Evolutionary conservation across 345 rosid genomes (phyloP).

Genomic region (Populus davidiana): DNA sequence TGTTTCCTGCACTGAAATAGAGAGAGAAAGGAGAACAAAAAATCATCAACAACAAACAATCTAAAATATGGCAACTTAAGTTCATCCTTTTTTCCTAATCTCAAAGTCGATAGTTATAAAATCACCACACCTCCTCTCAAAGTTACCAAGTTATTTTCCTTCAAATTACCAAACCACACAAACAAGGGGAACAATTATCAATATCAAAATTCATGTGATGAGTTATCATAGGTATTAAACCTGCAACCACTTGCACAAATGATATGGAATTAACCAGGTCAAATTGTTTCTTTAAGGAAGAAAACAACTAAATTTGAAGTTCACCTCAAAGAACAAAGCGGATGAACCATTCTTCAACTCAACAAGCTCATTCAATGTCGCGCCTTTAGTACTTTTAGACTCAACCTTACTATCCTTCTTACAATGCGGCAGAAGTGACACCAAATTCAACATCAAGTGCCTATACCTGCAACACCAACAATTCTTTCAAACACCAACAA

Average conservation of each 20-base stretch:
- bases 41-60: background rate
- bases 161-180: background rate
- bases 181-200: background rate
- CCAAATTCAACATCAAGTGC: conserved; percentile 93
- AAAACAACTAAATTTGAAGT: background rate
- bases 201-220: background rate
- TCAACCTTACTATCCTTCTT: conserved; percentile 96
- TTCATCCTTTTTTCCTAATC: background rate
- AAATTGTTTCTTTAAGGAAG: background rate
- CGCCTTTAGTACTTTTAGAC: conserved; percentile 69
- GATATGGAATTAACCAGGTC: background rate
- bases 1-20: conserved; percentile 83
- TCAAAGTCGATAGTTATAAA: background rate
- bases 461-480: conserved; percentile 52
- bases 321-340: conserved; percentile 85
- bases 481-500: background rate
- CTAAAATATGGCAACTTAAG: background rate
- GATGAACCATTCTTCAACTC: conserved; percentile 88
- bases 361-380: conserved; percentile 79
- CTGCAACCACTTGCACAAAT: background rate
- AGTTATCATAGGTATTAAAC: background rate
- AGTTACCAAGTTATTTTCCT: background rate
- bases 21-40: background rate
- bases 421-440: conserved; percentile 86
- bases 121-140: background rate